Evolutionary conservation across 805 yeast species (phyloP).

Genomic region (Tetrapisispora iriomotensis): DNA sequence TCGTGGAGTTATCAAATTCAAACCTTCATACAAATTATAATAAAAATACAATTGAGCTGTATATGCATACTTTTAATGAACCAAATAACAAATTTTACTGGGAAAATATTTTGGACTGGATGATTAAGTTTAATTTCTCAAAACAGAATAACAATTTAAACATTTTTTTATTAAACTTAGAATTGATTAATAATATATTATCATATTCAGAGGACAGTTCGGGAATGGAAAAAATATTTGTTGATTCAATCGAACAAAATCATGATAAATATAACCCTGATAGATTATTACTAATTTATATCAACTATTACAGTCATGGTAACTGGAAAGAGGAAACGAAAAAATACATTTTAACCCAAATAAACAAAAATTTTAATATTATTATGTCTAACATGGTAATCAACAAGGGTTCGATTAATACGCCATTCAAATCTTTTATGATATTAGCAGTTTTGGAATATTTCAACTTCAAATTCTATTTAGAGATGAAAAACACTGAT

Average conservation of each 20-base stretch:
- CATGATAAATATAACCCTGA: not conserved
- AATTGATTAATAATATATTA: conserved; percentile 6
- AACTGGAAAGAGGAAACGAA: not conserved
- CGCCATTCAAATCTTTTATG: conserved; percentile 14
- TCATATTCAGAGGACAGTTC: not conserved
- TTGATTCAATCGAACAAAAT: not conserved
- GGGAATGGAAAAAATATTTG: not conserved
- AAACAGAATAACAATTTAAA: conserved; percentile 11
- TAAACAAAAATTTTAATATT: not conserved
- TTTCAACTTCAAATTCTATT: conserved; percentile 5
- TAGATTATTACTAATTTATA: not conserved
- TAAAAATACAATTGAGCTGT: conserved; percentile 27
- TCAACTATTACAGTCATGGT: conserved; percentile 6
- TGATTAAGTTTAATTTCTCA: conserved; percentile 13
- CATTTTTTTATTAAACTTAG: conserved; percentile 7
- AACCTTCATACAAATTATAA: conserved; percentile 34
- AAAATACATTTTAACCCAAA: conserved; percentile 15
- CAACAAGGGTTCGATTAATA: not conserved
- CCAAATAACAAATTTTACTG: conserved; percentile 11
- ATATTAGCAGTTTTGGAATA: conserved; percentile 20
- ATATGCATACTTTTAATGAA: conserved; percentile 11
- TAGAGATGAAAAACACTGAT: conserved; percentile 2
- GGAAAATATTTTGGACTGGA: conserved; percentile 19
- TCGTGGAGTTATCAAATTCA: conserved; percentile 55
- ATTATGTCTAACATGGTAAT: not conserved